phyloP scores from a whole-genome alignment of 805 yeast genomes.

The Candida manassasensis region DNA sequence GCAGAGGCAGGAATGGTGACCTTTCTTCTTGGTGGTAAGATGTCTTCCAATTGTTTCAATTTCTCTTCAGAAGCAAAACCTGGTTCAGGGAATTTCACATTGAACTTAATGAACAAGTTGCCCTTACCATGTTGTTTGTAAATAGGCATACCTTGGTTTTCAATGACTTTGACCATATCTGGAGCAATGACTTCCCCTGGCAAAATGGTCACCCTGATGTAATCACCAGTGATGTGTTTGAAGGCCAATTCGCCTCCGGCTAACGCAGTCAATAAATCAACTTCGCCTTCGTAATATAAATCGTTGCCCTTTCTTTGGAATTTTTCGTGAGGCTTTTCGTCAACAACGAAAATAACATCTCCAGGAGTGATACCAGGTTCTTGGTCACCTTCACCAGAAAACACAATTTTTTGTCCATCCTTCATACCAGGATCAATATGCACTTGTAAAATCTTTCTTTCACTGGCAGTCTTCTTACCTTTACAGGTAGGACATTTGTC shows the following conservation, averaged over 20 bases:
- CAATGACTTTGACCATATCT: conserved; percentile 72
- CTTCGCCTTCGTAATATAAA: conserved; percentile 75
- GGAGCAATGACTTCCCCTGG: conserved; percentile 95
- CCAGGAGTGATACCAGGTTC: conserved; percentile 94
- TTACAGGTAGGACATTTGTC: conserved; percentile 83
- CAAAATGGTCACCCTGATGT: conserved; percentile 71
- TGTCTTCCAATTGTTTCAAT: conserved; percentile 63
- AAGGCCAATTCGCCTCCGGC: conserved; percentile 92
- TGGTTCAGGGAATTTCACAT: conserved; percentile 78
- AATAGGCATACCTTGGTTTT: conserved; percentile 97
- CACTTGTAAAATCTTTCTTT: conserved; percentile 90
- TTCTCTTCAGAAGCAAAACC: conserved; percentile 73
- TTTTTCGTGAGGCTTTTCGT: conserved; percentile 78
- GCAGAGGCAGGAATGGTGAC: conserved; percentile 64
- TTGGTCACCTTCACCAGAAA: conserved; percentile 96
- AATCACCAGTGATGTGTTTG: conserved; percentile 89
- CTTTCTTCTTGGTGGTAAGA: conserved; percentile 73
- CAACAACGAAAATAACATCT: conserved; percentile 88
- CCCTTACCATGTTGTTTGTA: conserved; percentile 86
- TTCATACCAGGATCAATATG: conserved; percentile 96
- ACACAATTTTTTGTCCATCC: conserved; percentile 85
- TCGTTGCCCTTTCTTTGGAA: conserved; percentile 90
- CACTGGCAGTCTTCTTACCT: conserved; percentile 83
- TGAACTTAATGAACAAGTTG: conserved; percentile 79
- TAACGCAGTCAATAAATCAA: conserved; percentile 89